phyloP scores from a whole-genome alignment of 768 basidiomycete species.

The Boletellus ananiceps region DNA sequence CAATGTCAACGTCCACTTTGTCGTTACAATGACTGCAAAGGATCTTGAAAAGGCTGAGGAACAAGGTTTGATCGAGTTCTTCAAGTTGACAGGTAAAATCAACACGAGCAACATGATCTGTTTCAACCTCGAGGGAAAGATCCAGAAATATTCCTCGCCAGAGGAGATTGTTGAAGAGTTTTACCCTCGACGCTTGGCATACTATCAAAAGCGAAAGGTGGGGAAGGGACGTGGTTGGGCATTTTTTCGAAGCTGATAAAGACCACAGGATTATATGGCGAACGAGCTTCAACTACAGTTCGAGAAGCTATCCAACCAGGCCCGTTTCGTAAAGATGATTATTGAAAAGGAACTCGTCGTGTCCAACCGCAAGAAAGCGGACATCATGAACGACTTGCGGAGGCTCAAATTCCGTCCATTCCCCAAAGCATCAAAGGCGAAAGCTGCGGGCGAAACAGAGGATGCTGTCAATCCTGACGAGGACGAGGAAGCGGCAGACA shows the following conservation, averaged over 20 bases:
- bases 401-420: conserved; percentile 86
- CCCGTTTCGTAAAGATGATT: conserved; percentile 96
- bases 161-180: conserved; percentile 94
- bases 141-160: conserved; percentile 84
- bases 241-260: background rate
- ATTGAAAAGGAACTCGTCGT: conserved; percentile 77
- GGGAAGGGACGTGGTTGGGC: background rate
- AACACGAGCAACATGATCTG: conserved; percentile 97
- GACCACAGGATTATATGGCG: conserved; percentile 71
- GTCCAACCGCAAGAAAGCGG: conserved; percentile 82
- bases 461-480: conserved; percentile 52
- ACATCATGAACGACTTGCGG: conserved; percentile 80
- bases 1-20: conserved; percentile 86
- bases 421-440: conserved; percentile 71
- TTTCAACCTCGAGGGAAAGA: conserved; percentile 94
- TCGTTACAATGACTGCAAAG: conserved; percentile 73
- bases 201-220: conserved; percentile 96
- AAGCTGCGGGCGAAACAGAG: conserved; percentile 61
- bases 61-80: conserved; percentile 86
- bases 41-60: conserved; percentile 83
- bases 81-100: conserved; percentile 83
- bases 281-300: conserved; percentile 74
- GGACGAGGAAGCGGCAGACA: conserved; percentile 36
- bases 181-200: conserved; percentile 81
- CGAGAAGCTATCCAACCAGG: conserved; percentile 90